Base-by-base conservation (phyloP, 345 rosid species). In the Gossypium anomalum region DNA sequence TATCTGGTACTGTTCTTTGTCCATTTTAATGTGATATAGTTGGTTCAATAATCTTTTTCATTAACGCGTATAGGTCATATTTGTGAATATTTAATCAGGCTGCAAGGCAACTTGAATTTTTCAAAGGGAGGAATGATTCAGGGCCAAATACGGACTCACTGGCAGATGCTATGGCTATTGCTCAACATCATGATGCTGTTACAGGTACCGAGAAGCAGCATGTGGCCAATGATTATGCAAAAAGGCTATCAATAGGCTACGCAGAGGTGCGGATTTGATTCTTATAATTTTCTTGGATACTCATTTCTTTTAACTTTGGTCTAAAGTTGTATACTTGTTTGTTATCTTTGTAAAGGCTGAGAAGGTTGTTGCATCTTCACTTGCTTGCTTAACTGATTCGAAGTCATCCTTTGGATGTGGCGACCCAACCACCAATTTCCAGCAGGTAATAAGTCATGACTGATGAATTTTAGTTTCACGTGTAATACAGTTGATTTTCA, bases 141-240 rank as follows among this genome's bases (percentile, higher is more conserved):
- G 90, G 97, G 57, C 88, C 89, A 27, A 93, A 85, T 62, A 91
- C 98, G 57, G 92, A 91, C 81, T 85, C 86, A 16, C 76, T 95
- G 79, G 99, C 94, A 4, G 98, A 95, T 87, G 93, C 98, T 57
- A 68, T 95, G 75, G 99, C 98, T 57, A 90, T 88, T 84, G 92
- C 96, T 73, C 99, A 95, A 73, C 99, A 95, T 85, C 99, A 95
- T 76, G 99, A 95, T 67, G 99, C 93, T 59, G 98, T 95, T 79
- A 78, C 90, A 61, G 99, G 98, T 77, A 95, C 99, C 51, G 91
- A 89, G 61, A 83, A 89, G 86, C 97, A 95, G 75, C 99, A 95
- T 23, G 99, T 95, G 75, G 98, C 98, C 75, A 66, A 89, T 83
- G 99, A 95, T 82, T 95, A 95, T 82, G 91, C 93, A 38, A 91